phyloP scores from a whole-genome alignment of 208 protist genomes.

The Trypanosoma mega region DNA sequence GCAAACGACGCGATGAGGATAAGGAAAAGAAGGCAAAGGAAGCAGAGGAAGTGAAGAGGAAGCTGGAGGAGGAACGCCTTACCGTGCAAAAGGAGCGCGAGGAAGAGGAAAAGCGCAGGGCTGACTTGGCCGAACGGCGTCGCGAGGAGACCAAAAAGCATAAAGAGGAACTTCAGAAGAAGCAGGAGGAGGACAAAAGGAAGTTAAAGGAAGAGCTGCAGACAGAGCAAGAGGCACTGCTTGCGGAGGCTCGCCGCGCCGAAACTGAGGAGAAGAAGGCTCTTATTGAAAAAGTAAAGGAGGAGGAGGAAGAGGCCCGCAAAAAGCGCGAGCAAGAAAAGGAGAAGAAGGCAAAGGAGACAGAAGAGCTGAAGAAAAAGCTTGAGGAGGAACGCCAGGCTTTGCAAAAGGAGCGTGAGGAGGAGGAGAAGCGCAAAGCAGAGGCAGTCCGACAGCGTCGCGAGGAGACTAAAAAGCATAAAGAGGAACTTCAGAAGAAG shows the following conservation, averaged over 20 bases:
- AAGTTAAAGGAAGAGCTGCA: slow-evolving; percentile 26
- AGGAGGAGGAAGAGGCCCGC: slow-evolving; percentile 10
- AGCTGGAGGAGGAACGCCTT: slow-evolving; percentile 48
- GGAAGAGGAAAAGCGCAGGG: slow-evolving; percentile 31
- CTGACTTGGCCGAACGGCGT: slow-evolving; percentile 19
- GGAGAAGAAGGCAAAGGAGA: slow-evolving; percentile 39
- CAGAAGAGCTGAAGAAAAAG: slow-evolving; percentile 40
- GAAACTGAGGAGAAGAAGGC: slow-evolving; percentile 6
- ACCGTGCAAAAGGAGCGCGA: slow-evolving; percentile 47
- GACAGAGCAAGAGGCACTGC: not conserved
- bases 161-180: slow-evolving; percentile 31
- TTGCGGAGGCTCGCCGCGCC: not conserved
- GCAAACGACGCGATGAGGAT: slow-evolving; percentile 27
- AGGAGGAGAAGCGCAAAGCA: slow-evolving; percentile 28
- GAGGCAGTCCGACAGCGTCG: slow-evolving; percentile 28
- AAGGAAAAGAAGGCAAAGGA: slow-evolving; percentile 41
- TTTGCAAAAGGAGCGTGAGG: slow-evolving; percentile 48
- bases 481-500: slow-evolving; percentile 30
- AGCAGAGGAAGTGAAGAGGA: slow-evolving; percentile 41
- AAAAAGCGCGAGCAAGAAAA: slow-evolving; percentile 31
- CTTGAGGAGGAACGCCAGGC: slow-evolving; percentile 47
- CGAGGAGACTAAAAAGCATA: slow-evolving; percentile 24
- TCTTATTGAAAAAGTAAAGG: not conserved
- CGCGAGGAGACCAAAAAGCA: slow-evolving; percentile 31
- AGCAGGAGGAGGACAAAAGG: slow-evolving; percentile 32